phyloP scores from a whole-genome alignment of 2,329 filamentous ascomycete species.

The Penicillium sp. region DNA sequence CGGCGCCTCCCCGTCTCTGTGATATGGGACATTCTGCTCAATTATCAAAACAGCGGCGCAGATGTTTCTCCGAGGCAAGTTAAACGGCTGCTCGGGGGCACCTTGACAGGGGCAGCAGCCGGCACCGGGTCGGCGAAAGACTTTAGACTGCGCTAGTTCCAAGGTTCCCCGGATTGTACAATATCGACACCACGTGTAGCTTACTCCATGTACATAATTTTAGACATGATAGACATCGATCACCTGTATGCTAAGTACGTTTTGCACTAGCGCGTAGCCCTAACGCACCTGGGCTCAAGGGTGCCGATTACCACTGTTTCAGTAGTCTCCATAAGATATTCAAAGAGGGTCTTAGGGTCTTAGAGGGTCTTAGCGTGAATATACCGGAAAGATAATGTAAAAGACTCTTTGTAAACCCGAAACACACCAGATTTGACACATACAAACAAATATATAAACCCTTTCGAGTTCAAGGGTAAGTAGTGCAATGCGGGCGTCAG shows the following conservation, averaged over 20 bases:
- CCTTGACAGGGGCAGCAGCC: constrained; percentile 25
- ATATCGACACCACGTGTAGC: neutral
- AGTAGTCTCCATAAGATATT: neutral
- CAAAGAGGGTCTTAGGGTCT: too few relatives aligned
- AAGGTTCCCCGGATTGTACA: neutral
- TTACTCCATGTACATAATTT: neutral
- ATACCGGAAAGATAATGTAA: neutral
- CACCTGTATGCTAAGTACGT: neutral
- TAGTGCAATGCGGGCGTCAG: neutral
- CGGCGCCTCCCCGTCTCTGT: constrained; percentile 29
- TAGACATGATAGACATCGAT: neutral
- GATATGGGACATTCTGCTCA: constrained; percentile 35
- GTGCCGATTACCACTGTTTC: neutral
- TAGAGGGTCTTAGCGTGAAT: neutral
- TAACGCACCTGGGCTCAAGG: neutral
- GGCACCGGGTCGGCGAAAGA: constrained; percentile 11
- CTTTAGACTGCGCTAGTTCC: constrained; percentile 7
- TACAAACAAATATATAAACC: neutral
- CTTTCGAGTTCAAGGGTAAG: neutral
- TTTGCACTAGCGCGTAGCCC: neutral
- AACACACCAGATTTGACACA: neutral
- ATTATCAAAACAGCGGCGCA: constrained; percentile 33
- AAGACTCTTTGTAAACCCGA: neutral
- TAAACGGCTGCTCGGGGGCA: constrained; percentile 28
- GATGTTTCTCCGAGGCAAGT: constrained; percentile 23